Percentiles rank a stretch among this genome's conserved stretches.
phyloP scores from a whole-genome alignment of 1,284 basidiomycete species.

The Golubevia sp. region DNA sequence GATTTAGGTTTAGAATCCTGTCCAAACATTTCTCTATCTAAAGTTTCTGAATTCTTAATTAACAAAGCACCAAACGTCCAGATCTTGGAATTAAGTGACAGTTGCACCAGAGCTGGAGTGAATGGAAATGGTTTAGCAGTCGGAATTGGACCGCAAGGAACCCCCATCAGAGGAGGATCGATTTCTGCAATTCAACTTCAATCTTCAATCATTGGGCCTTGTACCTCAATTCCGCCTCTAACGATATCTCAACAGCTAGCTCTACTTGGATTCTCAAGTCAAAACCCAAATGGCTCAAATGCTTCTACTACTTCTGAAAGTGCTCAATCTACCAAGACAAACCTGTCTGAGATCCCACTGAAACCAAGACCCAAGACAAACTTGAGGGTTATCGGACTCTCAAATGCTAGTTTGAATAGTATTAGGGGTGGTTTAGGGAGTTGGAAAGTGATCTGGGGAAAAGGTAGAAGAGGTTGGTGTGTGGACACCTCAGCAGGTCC shows the following conservation, averaged over 20 bases:
- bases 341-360: too few relatives aligned
- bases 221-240: slow-evolving; percentile 45
- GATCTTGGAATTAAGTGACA: slow-evolving; percentile 79
- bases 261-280: slow-evolving; percentile 37
- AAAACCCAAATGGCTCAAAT: slow-evolving; percentile 3
- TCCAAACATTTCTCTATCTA: slow-evolving; percentile 71
- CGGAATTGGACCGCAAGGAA: slow-evolving; percentile 69
- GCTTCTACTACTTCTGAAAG: slow-evolving; percentile 22
- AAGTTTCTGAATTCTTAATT: slow-evolving; percentile 74
- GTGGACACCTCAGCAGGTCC: slow-evolving; percentile 85
- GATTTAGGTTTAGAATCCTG: slow-evolving; percentile 88
- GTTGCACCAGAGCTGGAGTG: slow-evolving; percentile 50
- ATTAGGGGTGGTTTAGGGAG: slow-evolving; percentile 76
- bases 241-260: slow-evolving; percentile 45
- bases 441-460: slow-evolving; percentile 87
- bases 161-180: slow-evolving; percentile 68
- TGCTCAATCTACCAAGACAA: slow-evolving; percentile 22
- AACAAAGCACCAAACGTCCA: slow-evolving; percentile 78
- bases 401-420: slow-evolving; percentile 73
- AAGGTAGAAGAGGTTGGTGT: slow-evolving; percentile 94
- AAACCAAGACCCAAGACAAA: slow-evolving; percentile 66
- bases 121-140: slow-evolving; percentile 62
- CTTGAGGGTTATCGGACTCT: slow-evolving; percentile 85
- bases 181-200: slow-evolving; percentile 67
- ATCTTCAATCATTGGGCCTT: slow-evolving; percentile 64